Evolutionary conservation across 2,329 filamentous ascomycete genomes (phyloP), one percentile per base, ranked within the genome.

Genomic region (Escovopsis sp.): DNA sequence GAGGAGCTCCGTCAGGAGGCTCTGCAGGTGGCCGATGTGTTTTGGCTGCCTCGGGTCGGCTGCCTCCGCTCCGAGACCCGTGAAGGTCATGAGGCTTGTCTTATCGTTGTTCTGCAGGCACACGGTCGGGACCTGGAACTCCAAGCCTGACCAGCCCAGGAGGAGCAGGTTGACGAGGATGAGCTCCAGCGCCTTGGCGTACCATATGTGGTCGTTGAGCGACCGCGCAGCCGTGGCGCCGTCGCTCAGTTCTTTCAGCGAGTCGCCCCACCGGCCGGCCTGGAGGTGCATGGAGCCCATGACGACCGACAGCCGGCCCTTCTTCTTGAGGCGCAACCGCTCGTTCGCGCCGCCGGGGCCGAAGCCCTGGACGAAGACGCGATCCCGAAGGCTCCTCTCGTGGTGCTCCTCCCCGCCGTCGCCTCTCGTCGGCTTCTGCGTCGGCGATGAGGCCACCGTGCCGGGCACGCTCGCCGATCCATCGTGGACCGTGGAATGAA

Each of bases 121-220:
- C 13, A 78, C 56, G 9, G 61, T 54, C 2, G 74, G 74, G n/a
- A 90, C 70, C 47, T 78, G 70, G 47, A 96, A 96, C 49, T 90
- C 81, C 48, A 88, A 66, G 4, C 78, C 80, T 26, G 79, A 72
- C 82, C 86, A 94, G 21, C 77, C 81, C 41, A 93, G 74, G 47
- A 96, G 71, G 28, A 96, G 52, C 45, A 96, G 68, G 49, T 80
- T 85, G 18, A 93, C 68, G 32, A 90, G 62, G 40, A 93, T 83
- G 19, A 87, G 76, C 52, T 98, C 92, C 15, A 98, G 65, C 1
- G 85, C 87, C 57, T 96, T 96, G 14, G 83, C 90, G 58, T 94
- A 85, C 88, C 90, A 98, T n/a, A 96, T 56, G 56, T 94, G 84
- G 56, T 98, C 90, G 47, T 85, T 87, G 39, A 82, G 71, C 27